phyloP scores from a whole-genome alignment of 2,329 filamentous ascomycete genomes.

The Penicillium sp. region DNA sequence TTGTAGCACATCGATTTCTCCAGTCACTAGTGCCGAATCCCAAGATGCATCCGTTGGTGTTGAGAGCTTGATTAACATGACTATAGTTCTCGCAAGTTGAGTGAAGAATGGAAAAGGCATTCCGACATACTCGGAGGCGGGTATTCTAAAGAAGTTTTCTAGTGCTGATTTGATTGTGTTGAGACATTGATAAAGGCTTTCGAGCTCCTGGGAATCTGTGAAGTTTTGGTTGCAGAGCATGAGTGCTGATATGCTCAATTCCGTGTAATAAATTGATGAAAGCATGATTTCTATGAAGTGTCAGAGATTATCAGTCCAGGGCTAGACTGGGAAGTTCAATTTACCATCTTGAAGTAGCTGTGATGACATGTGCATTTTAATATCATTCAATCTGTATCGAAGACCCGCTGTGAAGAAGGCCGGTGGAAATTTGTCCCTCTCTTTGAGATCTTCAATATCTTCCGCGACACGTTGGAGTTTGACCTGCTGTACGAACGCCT shows the following conservation, averaged over 20 bases:
- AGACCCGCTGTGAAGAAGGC: constrained; percentile 5
- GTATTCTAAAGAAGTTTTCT: constrained; percentile 5
- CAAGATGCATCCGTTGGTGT: constrained; percentile 1
- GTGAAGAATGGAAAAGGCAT: constrained; percentile 3
- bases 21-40: constrained; percentile 1
- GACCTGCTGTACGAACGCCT: constrained; percentile 41
- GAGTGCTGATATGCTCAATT: constrained; percentile 3
- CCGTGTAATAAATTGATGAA: constrained; percentile 3
- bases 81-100: constrained; percentile 6
- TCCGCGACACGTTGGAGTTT: constrained; percentile 17
- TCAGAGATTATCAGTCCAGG: background rate
- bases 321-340: background rate
- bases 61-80: constrained; percentile 6
- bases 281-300: background rate
- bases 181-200: constrained; percentile 6
- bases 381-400: constrained; percentile 3
- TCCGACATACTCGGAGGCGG: background rate
- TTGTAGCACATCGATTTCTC: constrained; percentile 2
- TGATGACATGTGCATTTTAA: background rate
- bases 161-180: constrained; percentile 1
- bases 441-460: constrained; percentile 3
- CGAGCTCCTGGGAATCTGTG: background rate
- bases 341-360: constrained; percentile 4
- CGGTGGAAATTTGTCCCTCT: background rate
- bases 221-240: background rate